Percentiles rank a stretch among this genome's conserved stretches.
These are phyloP conservation scores for Aureobasidium sp. DNA, from an alignment of 2,329 filamentous ascomycete species.

Conservation along the genomic window DNA sequence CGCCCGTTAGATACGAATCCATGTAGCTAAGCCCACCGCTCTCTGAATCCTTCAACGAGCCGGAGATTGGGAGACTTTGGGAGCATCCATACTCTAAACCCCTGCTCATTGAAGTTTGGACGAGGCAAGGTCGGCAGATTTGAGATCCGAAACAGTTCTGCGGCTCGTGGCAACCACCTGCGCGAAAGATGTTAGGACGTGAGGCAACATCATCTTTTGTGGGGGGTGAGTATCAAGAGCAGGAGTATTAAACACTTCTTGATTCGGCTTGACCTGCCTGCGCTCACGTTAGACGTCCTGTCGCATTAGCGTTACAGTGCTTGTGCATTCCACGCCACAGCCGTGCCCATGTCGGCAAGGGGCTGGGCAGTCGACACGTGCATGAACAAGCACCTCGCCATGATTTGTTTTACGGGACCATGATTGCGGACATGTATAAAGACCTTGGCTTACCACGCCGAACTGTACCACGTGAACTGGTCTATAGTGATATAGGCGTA, in stretches of 20 bases:
- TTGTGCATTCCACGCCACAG: slow-evolving; percentile 1
- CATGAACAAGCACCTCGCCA: not conserved
- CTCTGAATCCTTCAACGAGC: not conserved
- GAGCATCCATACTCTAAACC: not conserved
- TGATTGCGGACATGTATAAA: not conserved
- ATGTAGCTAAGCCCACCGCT: slow-evolving; percentile 1
- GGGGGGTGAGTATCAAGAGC: not conserved
- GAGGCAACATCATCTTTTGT: not conserved
- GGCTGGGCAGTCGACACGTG: slow-evolving; percentile 4
- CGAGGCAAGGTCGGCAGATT: not conserved
- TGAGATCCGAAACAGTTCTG: not conserved
- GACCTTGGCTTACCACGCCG: not conserved
- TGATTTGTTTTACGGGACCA: not conserved
- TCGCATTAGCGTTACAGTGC: slow-evolving; percentile 12
- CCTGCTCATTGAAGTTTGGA: not conserved
- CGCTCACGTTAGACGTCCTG: not conserved
- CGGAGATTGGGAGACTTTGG: not conserved
- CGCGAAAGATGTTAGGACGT: not conserved
- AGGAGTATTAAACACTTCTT: not conserved
- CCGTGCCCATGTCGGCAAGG: slow-evolving; percentile 1
- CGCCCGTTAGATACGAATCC: slow-evolving; percentile 5
- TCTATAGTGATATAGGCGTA: not conserved
- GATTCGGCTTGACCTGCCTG: not conserved
- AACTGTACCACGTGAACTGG: not conserved
- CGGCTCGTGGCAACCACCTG: not conserved